Conservation (phyloP, 768 basidiomycete genomes). For the Dacryopinax spathularia region DNA sequence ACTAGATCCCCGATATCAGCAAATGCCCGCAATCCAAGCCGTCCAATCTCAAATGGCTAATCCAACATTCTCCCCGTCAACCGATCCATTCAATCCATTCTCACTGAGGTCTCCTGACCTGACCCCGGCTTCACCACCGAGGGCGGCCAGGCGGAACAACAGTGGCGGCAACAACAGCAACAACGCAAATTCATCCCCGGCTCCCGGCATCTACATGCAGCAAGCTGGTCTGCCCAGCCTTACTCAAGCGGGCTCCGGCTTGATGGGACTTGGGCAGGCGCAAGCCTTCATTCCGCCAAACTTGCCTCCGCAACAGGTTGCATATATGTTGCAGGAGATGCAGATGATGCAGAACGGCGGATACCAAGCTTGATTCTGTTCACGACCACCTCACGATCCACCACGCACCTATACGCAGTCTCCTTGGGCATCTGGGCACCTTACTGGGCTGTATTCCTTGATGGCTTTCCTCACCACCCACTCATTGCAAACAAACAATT, state of each 20-base stretch:
- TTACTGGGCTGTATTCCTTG: slow-evolving; percentile 5
- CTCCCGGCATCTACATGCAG: not conserved
- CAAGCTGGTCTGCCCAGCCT: not conserved
- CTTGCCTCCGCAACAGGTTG: not conserved
- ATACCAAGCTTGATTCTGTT: slow-evolving; percentile 4
- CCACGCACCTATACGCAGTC: slow-evolving; percentile 1
- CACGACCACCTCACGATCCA: not conserved
- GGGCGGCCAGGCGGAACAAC: not conserved
- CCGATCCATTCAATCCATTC: slow-evolving; percentile 48
- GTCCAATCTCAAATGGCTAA: slow-evolving; percentile 2
- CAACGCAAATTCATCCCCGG: not conserved
- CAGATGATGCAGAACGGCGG: slow-evolving; percentile 2
- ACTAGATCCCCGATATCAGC: slow-evolving; percentile 3
- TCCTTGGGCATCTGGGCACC: slow-evolving; percentile 4
- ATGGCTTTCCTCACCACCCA: slow-evolving; percentile 3
- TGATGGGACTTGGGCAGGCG: not conserved
- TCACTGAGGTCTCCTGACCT: slow-evolving; percentile 14
- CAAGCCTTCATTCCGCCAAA: slow-evolving; percentile 1
- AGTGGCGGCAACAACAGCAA: not conserved
- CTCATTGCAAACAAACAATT: slow-evolving; percentile 2
- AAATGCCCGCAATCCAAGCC: slow-evolving; percentile 3
- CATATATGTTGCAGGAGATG: slow-evolving; percentile 4
- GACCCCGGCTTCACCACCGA: not conserved
- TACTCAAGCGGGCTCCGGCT: not conserved
- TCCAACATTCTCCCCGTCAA: slow-evolving; percentile 34